Percentiles rank a stretch among this genome's conserved stretches.
These are phyloP conservation scores for Diaporthe sp. DNA, from an alignment of 2,329 filamentous ascomycete genomes.

Conservation along the genomic window DNA sequence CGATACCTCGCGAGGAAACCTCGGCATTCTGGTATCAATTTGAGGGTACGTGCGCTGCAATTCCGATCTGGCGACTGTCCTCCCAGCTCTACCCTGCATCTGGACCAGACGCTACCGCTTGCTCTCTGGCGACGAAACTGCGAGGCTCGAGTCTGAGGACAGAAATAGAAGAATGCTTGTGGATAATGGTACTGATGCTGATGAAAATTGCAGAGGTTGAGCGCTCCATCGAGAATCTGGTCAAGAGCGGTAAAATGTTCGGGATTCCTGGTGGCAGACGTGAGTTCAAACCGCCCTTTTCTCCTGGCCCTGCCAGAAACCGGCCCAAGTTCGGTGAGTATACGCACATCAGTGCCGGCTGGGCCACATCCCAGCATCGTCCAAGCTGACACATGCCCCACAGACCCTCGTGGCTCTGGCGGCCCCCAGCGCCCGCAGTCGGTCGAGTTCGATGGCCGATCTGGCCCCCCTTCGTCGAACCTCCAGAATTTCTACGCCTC, in stretches of 20 bases:
- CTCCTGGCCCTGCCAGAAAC: conserved; percentile 66
- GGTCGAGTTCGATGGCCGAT: conserved; percentile 64
- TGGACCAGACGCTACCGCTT: not conserved
- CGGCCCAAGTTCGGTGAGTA: conserved; percentile 73
- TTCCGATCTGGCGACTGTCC: not conserved
- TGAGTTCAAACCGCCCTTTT: conserved; percentile 80
- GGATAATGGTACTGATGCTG: conserved; percentile 44
- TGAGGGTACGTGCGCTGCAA: conserved; percentile 53
- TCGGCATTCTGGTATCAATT: conserved; percentile 53
- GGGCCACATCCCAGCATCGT: conserved; percentile 47
- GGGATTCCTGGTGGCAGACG: conserved; percentile 76
- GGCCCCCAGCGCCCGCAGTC: conserved; percentile 41
- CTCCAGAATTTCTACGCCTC: conserved; percentile 94
- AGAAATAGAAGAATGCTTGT: too few relatives aligned
- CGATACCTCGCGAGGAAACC: conserved; percentile 52
- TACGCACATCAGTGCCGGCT: conserved; percentile 47
- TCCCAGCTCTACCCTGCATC: not conserved
- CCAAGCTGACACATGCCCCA: conserved; percentile 33
- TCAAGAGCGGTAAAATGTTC: conserved; percentile 93
- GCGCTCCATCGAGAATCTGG: conserved; percentile 92
- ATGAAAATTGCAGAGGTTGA: conserved; percentile 82
- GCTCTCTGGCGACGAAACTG: not conserved
- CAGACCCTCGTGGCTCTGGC: conserved; percentile 39
- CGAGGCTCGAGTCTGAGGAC: not conserved
- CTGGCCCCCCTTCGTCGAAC: conserved; percentile 73